These are phyloP conservation scores for Monotropa hypopitys DNA, from an alignment of 179 eudicot genomes.

Conservation along the genomic window DNA sequence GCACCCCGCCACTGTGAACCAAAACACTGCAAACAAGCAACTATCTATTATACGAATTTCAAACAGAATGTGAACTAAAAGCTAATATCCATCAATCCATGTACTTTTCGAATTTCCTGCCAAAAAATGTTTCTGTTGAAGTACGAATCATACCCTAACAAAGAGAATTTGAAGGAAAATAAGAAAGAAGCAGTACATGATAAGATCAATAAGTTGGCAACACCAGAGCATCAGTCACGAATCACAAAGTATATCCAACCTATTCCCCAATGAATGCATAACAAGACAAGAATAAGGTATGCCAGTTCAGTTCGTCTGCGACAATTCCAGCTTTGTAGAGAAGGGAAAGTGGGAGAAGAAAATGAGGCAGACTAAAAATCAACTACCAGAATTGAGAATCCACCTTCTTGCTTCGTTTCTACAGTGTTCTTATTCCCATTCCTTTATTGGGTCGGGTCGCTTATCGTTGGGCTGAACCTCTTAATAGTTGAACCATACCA, in stretches of 20 bases:
- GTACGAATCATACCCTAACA: neutral
- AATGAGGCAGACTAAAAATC: neutral
- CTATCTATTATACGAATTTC: neutral
- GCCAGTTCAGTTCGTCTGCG: neutral
- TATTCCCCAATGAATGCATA: neutral
- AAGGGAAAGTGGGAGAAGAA: neutral
- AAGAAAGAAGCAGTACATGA: neutral
- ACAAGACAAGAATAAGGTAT: neutral
- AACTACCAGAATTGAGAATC: neutral
- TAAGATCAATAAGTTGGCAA: neutral
- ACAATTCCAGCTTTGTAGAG: neutral
- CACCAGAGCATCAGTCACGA: neutral
- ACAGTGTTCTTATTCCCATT: neutral
- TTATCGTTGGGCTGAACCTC: neutral
- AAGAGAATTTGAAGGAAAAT: neutral
- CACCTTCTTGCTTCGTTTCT: neutral
- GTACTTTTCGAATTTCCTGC: neutral
- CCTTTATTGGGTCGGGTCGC: neutral
- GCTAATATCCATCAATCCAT: neutral
- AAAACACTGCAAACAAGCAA: conserved; percentile 35
- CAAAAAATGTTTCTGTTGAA: neutral
- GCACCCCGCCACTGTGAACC: conserved; percentile 64
- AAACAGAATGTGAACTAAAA: neutral
- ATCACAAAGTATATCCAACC: neutral
- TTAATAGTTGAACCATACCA: neutral